These are phyloP conservation scores for Oryza rufipogon DNA, from an alignment of 176 grass and related monocot genomes.

Conservation along the genomic window DNA sequence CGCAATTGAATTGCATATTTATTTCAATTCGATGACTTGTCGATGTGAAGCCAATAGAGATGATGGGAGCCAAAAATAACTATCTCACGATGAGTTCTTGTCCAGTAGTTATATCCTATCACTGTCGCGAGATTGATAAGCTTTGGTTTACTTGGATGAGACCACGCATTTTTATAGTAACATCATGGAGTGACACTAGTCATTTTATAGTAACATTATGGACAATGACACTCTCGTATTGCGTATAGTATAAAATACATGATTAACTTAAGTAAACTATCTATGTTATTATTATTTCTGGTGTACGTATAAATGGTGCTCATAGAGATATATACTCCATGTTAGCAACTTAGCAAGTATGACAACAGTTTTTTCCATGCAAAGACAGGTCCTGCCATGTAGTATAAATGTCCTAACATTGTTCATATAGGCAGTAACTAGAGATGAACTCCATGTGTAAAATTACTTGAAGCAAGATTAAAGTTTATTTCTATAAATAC, in stretches of 20 bases:
- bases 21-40: not conserved
- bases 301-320: too few relatives aligned
- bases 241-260: not conserved
- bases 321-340: too few relatives aligned
- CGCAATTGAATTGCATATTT: not conserved
- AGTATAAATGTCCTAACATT: too few relatives aligned
- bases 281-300: too few relatives aligned
- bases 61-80: not conserved
- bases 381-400: too few relatives aligned
- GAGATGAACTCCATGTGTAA: too few relatives aligned
- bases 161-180: not conserved
- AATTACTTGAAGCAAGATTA: too few relatives aligned
- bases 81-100: not conserved
- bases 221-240: not conserved
- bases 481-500: too few relatives aligned
- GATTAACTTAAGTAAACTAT: not conserved
- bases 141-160: not conserved
- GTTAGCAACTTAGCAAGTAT: too few relatives aligned
- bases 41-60: not conserved
- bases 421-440: too few relatives aligned
- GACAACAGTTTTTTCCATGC: too few relatives aligned
- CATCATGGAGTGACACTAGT: too few relatives aligned
- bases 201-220: not conserved
- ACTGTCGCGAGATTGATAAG: not conserved
- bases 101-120: not conserved